phyloP scores from a whole-genome alignment of 345 rosid species.

The Arabidopsis arenosa region DNA sequence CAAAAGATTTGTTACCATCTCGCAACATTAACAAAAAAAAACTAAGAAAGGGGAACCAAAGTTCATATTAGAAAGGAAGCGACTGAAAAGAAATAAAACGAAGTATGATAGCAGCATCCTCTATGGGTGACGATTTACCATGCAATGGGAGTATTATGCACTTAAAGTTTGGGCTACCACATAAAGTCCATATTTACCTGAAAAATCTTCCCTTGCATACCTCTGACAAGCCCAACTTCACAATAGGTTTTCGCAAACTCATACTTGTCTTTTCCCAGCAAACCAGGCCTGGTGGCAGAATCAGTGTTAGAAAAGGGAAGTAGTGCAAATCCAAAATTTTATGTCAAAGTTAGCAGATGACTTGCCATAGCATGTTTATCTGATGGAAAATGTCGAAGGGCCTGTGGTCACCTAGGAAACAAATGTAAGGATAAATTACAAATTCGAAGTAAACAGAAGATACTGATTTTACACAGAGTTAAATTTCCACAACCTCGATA shows the following conservation, averaged over 20 bases:
- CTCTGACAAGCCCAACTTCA: constrained; percentile 58
- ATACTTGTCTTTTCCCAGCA: constrained; percentile 86
- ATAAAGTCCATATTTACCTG: constrained; percentile 61
- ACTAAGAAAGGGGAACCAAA: constrained; percentile 23
- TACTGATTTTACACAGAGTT: constrained; percentile 28
- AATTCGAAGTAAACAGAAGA: constrained; percentile 26
- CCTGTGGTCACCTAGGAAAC: constrained; percentile 72
- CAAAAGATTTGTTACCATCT: constrained; percentile 31
- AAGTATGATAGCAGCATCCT: constrained; percentile 21
- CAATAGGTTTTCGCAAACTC: constrained; percentile 92
- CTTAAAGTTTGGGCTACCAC: constrained; percentile 7
- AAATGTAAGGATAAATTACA: constrained; percentile 15
- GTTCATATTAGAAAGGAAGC: constrained; percentile 23
- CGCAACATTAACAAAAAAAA: constrained; percentile 21
- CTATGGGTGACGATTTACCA: neutral
- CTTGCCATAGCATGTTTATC: constrained; percentile 92
- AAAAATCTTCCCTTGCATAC: constrained; percentile 63
- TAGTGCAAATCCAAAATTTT: constrained; percentile 29
- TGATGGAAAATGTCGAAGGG: constrained; percentile 98
- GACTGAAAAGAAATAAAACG: constrained; percentile 22
- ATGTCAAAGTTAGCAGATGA: constrained; percentile 42
- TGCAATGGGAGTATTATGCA: constrained; percentile 20
- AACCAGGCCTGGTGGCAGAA: constrained; percentile 80
- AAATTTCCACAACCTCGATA: constrained; percentile 79
- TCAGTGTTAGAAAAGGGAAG: constrained; percentile 33